Evolutionary conservation across 805 yeast species (phyloP).

Genomic region (Saturnispora bothae): DNA sequence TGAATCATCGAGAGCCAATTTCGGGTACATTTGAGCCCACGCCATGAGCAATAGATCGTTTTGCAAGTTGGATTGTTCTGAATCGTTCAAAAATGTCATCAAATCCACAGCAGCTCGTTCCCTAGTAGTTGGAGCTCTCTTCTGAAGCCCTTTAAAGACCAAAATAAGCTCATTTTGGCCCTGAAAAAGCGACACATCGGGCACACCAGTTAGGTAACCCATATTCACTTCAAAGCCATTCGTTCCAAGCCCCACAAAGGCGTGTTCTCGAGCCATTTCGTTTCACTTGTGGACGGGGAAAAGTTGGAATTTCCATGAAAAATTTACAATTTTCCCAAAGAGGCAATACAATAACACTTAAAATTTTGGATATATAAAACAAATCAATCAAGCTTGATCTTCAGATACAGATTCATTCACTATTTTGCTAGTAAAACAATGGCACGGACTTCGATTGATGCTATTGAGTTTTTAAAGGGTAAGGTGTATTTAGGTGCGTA

Average conservation of each 20-base stretch:
- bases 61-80: constrained; percentile 33
- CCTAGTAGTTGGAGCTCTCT: constrained; percentile 75
- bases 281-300: not conserved
- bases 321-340: constrained; percentile 1
- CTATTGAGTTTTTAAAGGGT: constrained; percentile 33
- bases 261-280: not conserved
- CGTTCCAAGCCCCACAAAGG: constrained; percentile 23
- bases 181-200: constrained; percentile 47
- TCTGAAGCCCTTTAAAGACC: constrained; percentile 64
- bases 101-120: constrained; percentile 66
- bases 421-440: no score
- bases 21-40: constrained; percentile 79
- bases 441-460: constrained; percentile 15
- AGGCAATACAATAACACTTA: constrained; percentile 6
- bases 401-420: no score
- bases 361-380: no score
- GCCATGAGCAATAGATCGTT: constrained; percentile 46
- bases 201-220: constrained; percentile 68
- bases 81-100: constrained; percentile 23
- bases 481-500: constrained; percentile 87
- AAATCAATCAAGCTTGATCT: no score
- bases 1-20: constrained; percentile 62
- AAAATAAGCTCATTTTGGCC: constrained; percentile 42
- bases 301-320: not conserved
- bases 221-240: constrained; percentile 48